A percentile compares a stretch with the other conserved stretches of the same genome.
Conservation (phyloP, 2,329 filamentous ascomycete genomes). For the Cytospora piceae region DNA sequence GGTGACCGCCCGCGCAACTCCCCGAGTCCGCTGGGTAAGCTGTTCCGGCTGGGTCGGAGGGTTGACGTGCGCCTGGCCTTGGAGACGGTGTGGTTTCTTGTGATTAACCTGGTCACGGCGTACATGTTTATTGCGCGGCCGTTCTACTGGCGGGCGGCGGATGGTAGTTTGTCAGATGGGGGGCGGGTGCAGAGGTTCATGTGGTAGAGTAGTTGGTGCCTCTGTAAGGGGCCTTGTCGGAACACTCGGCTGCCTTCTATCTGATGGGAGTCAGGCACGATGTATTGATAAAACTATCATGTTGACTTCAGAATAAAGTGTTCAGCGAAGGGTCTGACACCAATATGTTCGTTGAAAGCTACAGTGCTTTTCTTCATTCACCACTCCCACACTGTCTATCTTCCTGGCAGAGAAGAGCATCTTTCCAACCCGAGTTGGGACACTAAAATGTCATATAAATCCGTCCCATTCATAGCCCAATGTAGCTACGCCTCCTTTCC, state of each 20-base stretch:
- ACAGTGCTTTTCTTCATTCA: conserved; percentile 20
- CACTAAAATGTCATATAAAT: conserved; percentile 14
- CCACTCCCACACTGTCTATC: neutral
- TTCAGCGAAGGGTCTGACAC: too few species aligned
- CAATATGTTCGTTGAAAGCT: neutral
- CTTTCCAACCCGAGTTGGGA: neutral
- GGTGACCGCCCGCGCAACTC: conserved; percentile 20
- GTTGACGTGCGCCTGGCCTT: conserved; percentile 54
- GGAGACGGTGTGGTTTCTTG: conserved; percentile 72
- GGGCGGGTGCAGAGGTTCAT: conserved; percentile 76
- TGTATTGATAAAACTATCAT: neutral
- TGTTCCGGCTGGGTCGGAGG: conserved; percentile 29
- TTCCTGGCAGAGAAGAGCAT: conserved; percentile 12
- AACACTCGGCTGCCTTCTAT: neutral
- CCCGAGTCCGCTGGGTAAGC: neutral
- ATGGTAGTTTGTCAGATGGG: conserved; percentile 55
- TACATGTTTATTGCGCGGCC: conserved; percentile 71
- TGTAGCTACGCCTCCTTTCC: conserved; percentile 8
- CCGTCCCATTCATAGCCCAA: conserved; percentile 5
- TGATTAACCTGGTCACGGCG: conserved; percentile 67
- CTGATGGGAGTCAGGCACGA: neutral
- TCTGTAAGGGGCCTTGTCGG: neutral
- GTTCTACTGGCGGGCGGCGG: conserved; percentile 66
- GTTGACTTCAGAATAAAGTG: neutral
- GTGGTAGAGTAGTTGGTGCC: conserved; percentile 58